A percentile compares a stretch with the other conserved stretches of the same genome.
These are phyloP conservation scores for Avena sativa DNA, from an alignment of 176 grass and related monocot species.

Conservation along the genomic window DNA sequence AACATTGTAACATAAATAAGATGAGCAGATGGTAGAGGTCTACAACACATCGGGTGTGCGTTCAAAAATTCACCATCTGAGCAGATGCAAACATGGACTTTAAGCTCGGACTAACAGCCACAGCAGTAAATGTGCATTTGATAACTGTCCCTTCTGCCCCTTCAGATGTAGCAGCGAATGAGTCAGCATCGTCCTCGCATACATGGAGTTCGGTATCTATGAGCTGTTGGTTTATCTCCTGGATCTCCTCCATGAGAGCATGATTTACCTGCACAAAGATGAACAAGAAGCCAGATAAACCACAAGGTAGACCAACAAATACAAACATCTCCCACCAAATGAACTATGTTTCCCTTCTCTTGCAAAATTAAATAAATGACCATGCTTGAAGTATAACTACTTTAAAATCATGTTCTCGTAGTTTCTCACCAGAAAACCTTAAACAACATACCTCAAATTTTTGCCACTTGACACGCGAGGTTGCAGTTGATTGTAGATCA, in stretches of 20 bases:
- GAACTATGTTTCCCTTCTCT: slow-evolving; percentile 1
- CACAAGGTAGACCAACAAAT: slow-evolving; percentile 23
- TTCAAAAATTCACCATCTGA: slow-evolving; percentile 69
- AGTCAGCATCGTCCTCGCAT: slow-evolving; percentile 72
- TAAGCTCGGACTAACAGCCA: slow-evolving; percentile 84
- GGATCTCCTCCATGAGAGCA: slow-evolving; percentile 81
- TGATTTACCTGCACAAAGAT: slow-evolving; percentile 69
- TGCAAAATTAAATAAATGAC: background rate
- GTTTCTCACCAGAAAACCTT: slow-evolving; percentile 22
- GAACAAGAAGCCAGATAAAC: slow-evolving; percentile 26
- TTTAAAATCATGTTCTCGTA: slow-evolving; percentile 9
- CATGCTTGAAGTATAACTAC: background rate
- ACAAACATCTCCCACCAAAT: slow-evolving; percentile 5
- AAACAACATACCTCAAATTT: slow-evolving; percentile 73
- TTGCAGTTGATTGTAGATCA: slow-evolving; percentile 93
- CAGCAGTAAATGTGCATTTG: slow-evolving; percentile 89
- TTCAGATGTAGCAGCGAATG: slow-evolving; percentile 62
- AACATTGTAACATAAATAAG: slow-evolving; percentile 41
- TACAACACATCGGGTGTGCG: background rate
- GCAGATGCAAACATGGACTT: slow-evolving; percentile 87
- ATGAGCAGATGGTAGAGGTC: background rate
- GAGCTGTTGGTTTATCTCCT: slow-evolving; percentile 84
- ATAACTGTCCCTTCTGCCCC: slow-evolving; percentile 76
- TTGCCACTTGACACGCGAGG: slow-evolving; percentile 67
- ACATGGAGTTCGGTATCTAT: slow-evolving; percentile 89